Percentiles rank a stretch among this genome's conserved stretches.
phyloP scores from a whole-genome alignment of 352 stramenopile species.

The Phytophthora pseudosyringae region DNA sequence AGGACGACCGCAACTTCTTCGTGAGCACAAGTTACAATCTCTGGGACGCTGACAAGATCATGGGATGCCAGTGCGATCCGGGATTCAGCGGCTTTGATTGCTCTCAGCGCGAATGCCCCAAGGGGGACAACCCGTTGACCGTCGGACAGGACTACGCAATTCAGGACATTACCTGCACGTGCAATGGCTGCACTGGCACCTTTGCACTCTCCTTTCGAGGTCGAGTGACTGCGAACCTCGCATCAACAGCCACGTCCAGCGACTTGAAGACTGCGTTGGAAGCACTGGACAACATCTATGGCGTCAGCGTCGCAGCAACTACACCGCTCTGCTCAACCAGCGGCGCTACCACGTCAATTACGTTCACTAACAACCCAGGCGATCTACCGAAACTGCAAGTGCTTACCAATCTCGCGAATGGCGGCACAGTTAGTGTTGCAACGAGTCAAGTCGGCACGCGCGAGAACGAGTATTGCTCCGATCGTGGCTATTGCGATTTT shows the following conservation, averaged over 20 bases:
- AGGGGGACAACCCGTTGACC: conserved; percentile 70
- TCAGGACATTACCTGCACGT: conserved; percentile 61
- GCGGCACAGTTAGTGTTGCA: conserved; percentile 9
- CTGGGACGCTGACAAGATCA: conserved; percentile 84
- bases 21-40: conserved; percentile 58
- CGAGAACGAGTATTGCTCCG: conserved; percentile 84
- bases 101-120: conserved; percentile 58
- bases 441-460: conserved; percentile 47
- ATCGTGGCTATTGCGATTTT: conserved; percentile 73
- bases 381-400: conserved; percentile 59
- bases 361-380: conserved; percentile 76
- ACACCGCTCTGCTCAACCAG: conserved; percentile 41
- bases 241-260: conserved; percentile 37
- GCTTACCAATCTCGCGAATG: conserved; percentile 46
- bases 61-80: conserved; percentile 78
- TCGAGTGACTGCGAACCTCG: conserved; percentile 63
- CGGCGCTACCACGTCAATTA: conserved; percentile 58
- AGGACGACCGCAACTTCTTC: conserved; percentile 78
- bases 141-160: conserved; percentile 43
- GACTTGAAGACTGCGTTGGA: conserved; percentile 60
- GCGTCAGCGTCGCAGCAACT: conserved; percentile 40
- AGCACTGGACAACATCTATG: conserved; percentile 61
- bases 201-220: conserved; percentile 75
- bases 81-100: conserved; percentile 73
- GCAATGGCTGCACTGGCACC: conserved; percentile 53